These are phyloP conservation scores for Calocera cornea DNA, from an alignment of 768 basidiomycete species.

Conservation along the genomic window DNA sequence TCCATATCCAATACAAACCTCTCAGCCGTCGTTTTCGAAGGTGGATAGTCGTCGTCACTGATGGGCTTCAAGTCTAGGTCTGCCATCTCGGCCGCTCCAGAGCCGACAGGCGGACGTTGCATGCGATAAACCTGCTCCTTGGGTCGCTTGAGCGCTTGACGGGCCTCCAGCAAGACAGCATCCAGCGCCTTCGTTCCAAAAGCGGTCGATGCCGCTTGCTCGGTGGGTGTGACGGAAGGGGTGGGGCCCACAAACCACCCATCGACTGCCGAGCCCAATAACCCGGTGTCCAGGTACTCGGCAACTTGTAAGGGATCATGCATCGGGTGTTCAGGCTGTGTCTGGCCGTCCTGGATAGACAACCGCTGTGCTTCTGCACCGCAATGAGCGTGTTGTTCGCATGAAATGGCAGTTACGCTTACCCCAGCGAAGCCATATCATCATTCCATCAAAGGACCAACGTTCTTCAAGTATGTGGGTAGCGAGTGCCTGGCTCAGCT, in stretches of 20 bases:
- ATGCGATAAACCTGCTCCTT: conserved; percentile 12
- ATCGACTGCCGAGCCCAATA: conserved; percentile 56
- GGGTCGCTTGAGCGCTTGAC: conserved; percentile 35
- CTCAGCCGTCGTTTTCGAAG: background rate
- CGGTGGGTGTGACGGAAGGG: conserved; percentile 27
- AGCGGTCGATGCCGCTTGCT: conserved; percentile 37
- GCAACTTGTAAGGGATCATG: conserved; percentile 73
- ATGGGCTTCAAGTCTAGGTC: background rate
- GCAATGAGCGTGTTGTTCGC: background rate
- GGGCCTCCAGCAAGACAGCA: conserved; percentile 36
- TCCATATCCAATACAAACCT: conserved; percentile 30
- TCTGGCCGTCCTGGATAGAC: conserved; percentile 26
- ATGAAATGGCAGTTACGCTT: conserved; percentile 7
- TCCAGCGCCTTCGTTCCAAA: conserved; percentile 25
- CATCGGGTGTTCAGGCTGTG: conserved; percentile 33
- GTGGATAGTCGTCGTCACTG: background rate
- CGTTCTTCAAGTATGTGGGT: conserved; percentile 53
- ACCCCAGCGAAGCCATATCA: conserved; percentile 67
- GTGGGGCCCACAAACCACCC: conserved; percentile 60
- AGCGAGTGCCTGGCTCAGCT: conserved; percentile 56
- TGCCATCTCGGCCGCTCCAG: background rate
- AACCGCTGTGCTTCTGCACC: background rate
- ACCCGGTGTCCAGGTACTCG: conserved; percentile 59
- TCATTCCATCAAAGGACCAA: conserved; percentile 62
- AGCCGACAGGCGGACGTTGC: background rate